These are phyloP conservation scores for Dothiorella sarmentorum DNA, from an alignment of 2,329 filamentous ascomycete species.

Conservation along the genomic window DNA sequence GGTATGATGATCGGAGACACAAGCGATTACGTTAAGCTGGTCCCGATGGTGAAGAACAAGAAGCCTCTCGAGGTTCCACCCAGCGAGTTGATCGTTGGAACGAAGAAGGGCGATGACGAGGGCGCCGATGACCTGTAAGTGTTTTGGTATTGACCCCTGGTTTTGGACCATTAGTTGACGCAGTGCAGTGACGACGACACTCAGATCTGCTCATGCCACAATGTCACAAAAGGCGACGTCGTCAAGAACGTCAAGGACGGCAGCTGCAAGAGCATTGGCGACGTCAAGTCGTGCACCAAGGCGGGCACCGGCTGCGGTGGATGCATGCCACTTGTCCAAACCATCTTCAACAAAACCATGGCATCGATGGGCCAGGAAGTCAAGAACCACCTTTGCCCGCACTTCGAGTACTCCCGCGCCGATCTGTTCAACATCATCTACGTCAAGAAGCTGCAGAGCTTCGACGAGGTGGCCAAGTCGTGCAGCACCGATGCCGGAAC, in stretches of 20 bases:
- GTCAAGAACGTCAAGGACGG: constrained; percentile 70
- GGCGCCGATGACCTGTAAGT: constrained; percentile 64
- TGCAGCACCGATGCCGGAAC: constrained; percentile 68
- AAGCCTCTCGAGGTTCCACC: constrained; percentile 76
- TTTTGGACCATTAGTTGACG: constrained; percentile 20
- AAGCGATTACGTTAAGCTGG: constrained; percentile 82
- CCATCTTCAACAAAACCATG: constrained; percentile 90
- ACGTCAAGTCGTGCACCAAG: constrained; percentile 87
- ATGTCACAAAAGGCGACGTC: constrained; percentile 82
- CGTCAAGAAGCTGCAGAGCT: constrained; percentile 70
- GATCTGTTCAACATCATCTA: constrained; percentile 89
- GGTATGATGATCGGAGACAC: constrained; percentile 98
- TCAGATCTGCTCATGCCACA: constrained; percentile 90
- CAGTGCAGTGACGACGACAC: constrained; percentile 64
- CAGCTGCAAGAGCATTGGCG: constrained; percentile 74
- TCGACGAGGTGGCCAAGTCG: constrained; percentile 73
- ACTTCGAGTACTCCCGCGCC: constrained; percentile 78
- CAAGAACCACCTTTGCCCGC: constrained; percentile 78
- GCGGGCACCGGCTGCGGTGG: constrained; percentile 88
- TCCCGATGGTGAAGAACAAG: constrained; percentile 80
- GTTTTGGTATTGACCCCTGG: neutral
- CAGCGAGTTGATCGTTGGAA: constrained; percentile 77
- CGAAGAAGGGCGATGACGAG: constrained; percentile 69
- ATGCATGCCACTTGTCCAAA: constrained; percentile 82
- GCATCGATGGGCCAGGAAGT: constrained; percentile 80